Conservation (phyloP, 2,329 filamentous ascomycete species). For the Aspergillus tamarii region DNA sequence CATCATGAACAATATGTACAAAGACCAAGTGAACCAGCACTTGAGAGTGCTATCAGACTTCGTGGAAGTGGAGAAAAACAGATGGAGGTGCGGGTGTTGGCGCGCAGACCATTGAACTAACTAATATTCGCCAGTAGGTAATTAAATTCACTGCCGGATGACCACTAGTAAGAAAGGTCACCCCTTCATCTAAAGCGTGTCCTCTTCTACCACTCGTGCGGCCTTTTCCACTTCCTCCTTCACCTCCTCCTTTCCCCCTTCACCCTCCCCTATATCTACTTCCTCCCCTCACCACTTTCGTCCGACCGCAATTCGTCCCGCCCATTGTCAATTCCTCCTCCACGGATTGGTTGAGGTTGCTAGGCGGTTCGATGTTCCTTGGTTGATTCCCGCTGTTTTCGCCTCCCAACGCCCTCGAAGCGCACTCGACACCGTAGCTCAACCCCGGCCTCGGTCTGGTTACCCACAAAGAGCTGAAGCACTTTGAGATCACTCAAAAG, state of each 20-base stretch:
- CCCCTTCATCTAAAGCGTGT: slow-evolving; percentile 22
- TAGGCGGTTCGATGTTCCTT: slow-evolving; percentile 23
- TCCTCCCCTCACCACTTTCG: slow-evolving; percentile 9
- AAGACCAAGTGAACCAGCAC: no score
- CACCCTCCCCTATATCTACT: slow-evolving; percentile 6
- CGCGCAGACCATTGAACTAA: neutral
- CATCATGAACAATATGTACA: neutral
- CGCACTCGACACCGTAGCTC: slow-evolving; percentile 2
- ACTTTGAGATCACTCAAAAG: neutral
- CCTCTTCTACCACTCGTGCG: slow-evolving; percentile 17
- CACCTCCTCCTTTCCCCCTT: slow-evolving; percentile 1
- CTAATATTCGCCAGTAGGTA: slow-evolving; percentile 8
- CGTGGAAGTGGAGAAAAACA: neutral
- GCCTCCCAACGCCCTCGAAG: slow-evolving; percentile 11
- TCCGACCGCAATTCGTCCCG: neutral
- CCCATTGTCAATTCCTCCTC: slow-evolving; percentile 10
- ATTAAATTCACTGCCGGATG: slow-evolving; percentile 15
- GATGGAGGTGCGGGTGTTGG: neutral
- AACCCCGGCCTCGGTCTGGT: neutral
- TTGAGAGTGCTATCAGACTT: neutral
- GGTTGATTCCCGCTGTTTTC: slow-evolving; percentile 21
- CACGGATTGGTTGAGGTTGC: slow-evolving; percentile 17
- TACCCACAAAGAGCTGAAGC: neutral
- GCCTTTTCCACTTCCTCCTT: slow-evolving; percentile 9
- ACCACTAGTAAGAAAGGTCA: slow-evolving; percentile 7